These are phyloP conservation scores for Nitzschia sp. DNA, from an alignment of 108 stramenopile genomes.

Conservation along the genomic window DNA sequence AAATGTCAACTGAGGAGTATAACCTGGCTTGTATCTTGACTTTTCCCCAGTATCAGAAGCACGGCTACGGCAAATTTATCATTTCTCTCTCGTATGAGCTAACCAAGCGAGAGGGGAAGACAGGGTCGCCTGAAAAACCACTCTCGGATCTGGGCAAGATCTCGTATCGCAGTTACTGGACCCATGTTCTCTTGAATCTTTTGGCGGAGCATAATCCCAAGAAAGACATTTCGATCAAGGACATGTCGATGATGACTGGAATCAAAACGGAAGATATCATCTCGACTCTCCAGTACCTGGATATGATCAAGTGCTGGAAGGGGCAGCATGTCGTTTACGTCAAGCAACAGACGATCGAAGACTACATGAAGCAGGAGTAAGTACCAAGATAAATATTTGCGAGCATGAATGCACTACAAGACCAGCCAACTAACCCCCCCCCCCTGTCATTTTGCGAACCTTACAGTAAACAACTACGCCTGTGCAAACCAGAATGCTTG, in stretches of 20 bases:
- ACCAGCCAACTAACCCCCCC: not conserved
- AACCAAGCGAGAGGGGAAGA: conserved; percentile 88
- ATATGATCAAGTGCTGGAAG: conserved; percentile 97
- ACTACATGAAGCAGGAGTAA: conserved; percentile 76
- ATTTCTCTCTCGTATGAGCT: conserved; percentile 95
- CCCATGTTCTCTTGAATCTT: conserved; percentile 72
- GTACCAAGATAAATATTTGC: conserved; percentile 18
- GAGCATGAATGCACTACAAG: not conserved
- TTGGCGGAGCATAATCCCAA: conserved; percentile 46
- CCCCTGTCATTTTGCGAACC: not conserved
- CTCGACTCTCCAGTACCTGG: conserved; percentile 91
- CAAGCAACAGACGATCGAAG: conserved; percentile 69
- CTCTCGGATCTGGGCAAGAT: conserved; percentile 94
- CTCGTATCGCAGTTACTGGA: conserved; percentile 95
- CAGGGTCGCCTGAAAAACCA: conserved; percentile 97
- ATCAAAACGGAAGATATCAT: conserved; percentile 98
- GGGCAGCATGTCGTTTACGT: conserved; percentile 97
- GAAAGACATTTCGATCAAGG: conserved; percentile 78
- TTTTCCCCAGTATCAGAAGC: conserved; percentile 97
- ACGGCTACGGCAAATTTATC: conserved; percentile 98
- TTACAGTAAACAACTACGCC: conserved; percentile 56
- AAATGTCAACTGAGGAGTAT: conserved; percentile 90
- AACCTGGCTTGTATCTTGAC: conserved; percentile 99
- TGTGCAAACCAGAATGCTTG: conserved; percentile 71
- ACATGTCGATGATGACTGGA: conserved; percentile 85